Evolutionary conservation across 2,329 filamentous ascomycete species (phyloP).

Genomic region (Pseudopyricularia cyperi): DNA sequence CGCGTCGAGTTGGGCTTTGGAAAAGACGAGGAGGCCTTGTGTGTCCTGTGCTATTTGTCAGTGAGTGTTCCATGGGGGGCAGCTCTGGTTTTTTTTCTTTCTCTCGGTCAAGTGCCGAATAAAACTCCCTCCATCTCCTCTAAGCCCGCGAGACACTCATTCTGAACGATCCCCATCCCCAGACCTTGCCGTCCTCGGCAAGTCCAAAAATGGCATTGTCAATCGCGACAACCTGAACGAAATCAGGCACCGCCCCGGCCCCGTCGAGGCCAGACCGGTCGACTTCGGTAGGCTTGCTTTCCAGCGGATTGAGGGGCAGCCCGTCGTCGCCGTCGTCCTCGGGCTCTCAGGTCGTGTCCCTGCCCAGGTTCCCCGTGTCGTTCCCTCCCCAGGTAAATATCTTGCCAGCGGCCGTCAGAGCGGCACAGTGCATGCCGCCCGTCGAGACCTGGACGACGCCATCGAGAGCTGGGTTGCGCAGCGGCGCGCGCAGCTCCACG

Average conservation of each 20-base stretch:
- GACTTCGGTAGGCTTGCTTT: slow-evolving; percentile 43
- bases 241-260: slow-evolving; percentile 1
- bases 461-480: slow-evolving; percentile 3
- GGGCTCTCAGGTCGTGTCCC: slow-evolving; percentile 42
- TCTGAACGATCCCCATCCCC: slow-evolving; percentile 1
- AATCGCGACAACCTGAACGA: slow-evolving; percentile 48
- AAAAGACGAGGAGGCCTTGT: not conserved
- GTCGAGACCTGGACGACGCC: slow-evolving; percentile 44
- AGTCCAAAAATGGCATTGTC: slow-evolving; percentile 54
- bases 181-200: not conserved
- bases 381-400: slow-evolving; percentile 61
- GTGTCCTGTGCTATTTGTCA: not conserved
- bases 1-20: not conserved
- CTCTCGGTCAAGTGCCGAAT: too few relatives aligned
- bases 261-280: slow-evolving; percentile 30
- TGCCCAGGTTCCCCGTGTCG: slow-evolving; percentile 52
- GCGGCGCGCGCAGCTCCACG: not conserved
- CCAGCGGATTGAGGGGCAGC: slow-evolving; percentile 37
- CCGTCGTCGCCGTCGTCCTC: not conserved
- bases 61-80: too few relatives aligned
- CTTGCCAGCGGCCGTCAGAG: slow-evolving; percentile 51
- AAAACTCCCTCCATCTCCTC: too few relatives aligned
- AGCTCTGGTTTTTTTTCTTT: not conserved
- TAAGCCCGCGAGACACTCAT: not conserved
- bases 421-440: slow-evolving; percentile 56